Evolutionary conservation across 2,329 filamentous ascomycete genomes (phyloP).

Genomic region (Botrytis cinerea): DNA sequence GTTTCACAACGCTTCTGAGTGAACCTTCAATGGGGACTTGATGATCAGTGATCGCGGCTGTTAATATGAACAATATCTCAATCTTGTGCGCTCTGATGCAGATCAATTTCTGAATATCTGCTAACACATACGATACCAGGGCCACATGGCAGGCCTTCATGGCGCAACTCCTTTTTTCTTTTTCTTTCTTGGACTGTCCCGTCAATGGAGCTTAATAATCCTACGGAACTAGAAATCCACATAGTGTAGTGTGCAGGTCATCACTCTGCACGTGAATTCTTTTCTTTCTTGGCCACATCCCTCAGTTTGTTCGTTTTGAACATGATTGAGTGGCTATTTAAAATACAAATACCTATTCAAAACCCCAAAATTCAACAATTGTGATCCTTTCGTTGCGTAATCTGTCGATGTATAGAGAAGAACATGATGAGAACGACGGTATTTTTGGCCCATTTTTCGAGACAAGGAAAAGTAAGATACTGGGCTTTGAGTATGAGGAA

Average conservation of each 20-base stretch:
- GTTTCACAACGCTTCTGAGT: too few relatives aligned
- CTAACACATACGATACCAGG: not conserved
- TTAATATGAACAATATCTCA: too few relatives aligned
- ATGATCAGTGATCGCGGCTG: too few relatives aligned
- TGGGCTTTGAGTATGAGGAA: not conserved
- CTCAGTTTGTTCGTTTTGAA: not conserved
- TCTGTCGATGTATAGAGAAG: not conserved
- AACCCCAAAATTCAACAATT: not conserved
- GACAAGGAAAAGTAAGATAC: not conserved
- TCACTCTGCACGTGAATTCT: not conserved
- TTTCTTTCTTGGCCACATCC: not conserved
- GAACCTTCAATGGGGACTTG: too few relatives aligned
- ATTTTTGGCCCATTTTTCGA: not conserved
- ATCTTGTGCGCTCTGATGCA: not conserved
- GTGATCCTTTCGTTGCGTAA: fast-evolving
- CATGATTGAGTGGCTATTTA: fast-evolving
- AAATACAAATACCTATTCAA: not conserved
- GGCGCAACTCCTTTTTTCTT: not conserved
- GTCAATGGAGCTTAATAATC: not conserved
- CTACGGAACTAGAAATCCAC: not conserved
- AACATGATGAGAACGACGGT: not conserved
- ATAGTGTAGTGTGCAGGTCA: not conserved
- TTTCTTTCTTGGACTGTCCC: not conserved
- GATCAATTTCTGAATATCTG: not conserved
- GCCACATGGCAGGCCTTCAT: not conserved